These are phyloP conservation scores for Saksenaea vasiformis DNA, from an alignment of 371 early-diverging fungal genomes.

Conservation along the genomic window DNA sequence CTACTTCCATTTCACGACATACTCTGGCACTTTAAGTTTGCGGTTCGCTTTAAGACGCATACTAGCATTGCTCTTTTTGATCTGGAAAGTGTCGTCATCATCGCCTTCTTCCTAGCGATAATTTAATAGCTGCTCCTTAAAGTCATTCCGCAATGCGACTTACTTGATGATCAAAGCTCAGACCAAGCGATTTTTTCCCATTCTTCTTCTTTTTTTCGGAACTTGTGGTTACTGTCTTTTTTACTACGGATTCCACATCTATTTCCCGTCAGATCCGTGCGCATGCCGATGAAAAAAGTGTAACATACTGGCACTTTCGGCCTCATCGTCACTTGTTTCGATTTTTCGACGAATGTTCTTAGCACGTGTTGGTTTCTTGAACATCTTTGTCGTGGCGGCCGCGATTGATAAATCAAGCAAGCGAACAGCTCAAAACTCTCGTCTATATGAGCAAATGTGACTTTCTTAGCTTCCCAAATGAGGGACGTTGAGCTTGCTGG, in stretches of 20 bases:
- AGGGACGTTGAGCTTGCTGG: too few species aligned
- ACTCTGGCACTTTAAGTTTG: slow-evolving; percentile 26
- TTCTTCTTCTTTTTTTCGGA: slow-evolving; percentile 37
- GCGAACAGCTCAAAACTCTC: too few species aligned
- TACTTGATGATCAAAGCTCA: slow-evolving; percentile 42
- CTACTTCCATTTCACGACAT: not conserved
- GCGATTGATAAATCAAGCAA: not conserved
- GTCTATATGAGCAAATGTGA: too few species aligned
- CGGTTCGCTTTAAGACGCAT: slow-evolving; percentile 14
- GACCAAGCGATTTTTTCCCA: slow-evolving; percentile 23
- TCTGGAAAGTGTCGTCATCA: slow-evolving; percentile 29
- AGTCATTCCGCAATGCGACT: not conserved
- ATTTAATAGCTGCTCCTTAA: not conserved
- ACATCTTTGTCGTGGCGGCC: slow-evolving; percentile 25
- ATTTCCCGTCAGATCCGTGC: not conserved
- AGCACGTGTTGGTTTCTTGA: slow-evolving; percentile 39
- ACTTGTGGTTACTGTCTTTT: slow-evolving; percentile 23
- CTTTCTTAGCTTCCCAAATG: too few species aligned
- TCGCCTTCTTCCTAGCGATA: slow-evolving; percentile 19
- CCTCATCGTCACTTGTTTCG: slow-evolving; percentile 36
- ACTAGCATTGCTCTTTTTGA: slow-evolving; percentile 40
- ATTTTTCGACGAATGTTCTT: slow-evolving; percentile 48
- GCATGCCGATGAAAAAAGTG: not conserved
- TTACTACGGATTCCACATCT: slow-evolving; percentile 16
- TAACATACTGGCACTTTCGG: not conserved